These are phyloP conservation scores for Nigrospora sphaerica DNA, from an alignment of 2,329 filamentous ascomycete species.

Conservation along the genomic window DNA sequence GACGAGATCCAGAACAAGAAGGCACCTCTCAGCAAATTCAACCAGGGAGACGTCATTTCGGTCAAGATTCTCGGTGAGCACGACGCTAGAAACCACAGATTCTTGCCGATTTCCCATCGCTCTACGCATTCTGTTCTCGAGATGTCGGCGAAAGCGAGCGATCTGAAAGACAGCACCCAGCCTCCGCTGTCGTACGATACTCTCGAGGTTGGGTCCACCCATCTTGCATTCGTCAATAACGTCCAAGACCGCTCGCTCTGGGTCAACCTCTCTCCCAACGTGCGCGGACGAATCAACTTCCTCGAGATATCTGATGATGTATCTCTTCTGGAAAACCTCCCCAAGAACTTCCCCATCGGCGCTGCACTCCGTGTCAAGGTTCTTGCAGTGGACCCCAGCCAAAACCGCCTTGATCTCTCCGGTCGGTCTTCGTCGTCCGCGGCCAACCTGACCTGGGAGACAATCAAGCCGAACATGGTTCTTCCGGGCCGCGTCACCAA, in stretches of 20 bases:
- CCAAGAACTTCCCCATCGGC: constrained; percentile 80
- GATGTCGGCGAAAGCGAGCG: constrained; percentile 71
- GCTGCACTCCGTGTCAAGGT: constrained; percentile 79
- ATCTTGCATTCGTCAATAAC: constrained; percentile 89
- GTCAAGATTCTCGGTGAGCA: constrained; percentile 82
- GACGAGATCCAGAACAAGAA: constrained; percentile 80
- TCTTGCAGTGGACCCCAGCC: constrained; percentile 62
- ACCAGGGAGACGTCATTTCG: constrained; percentile 60
- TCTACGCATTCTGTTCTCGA: constrained; percentile 79
- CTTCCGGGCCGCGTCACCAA: constrained; percentile 80
- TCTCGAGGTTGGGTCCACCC: constrained; percentile 62
- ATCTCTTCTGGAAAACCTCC: constrained; percentile 67
- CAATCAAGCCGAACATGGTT: constrained; percentile 71
- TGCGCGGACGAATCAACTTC: constrained; percentile 75
- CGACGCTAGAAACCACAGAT: constrained; percentile 83
- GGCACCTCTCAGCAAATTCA: constrained; percentile 69
- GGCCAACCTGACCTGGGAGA: constrained; percentile 57
- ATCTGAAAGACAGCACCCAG: constrained; percentile 39
- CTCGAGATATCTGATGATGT: constrained; percentile 86
- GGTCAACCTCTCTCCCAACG: constrained; percentile 83
- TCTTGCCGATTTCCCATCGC: constrained; percentile 84
- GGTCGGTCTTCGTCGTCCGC: constrained; percentile 57
- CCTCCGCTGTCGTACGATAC: constrained; percentile 62
- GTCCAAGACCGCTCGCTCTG: constrained; percentile 72
- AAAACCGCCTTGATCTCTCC: constrained; percentile 77